phyloP scores from a whole-genome alignment of 1,284 basidiomycete genomes.

The Cutaneotrichosporon spelunceum region DNA sequence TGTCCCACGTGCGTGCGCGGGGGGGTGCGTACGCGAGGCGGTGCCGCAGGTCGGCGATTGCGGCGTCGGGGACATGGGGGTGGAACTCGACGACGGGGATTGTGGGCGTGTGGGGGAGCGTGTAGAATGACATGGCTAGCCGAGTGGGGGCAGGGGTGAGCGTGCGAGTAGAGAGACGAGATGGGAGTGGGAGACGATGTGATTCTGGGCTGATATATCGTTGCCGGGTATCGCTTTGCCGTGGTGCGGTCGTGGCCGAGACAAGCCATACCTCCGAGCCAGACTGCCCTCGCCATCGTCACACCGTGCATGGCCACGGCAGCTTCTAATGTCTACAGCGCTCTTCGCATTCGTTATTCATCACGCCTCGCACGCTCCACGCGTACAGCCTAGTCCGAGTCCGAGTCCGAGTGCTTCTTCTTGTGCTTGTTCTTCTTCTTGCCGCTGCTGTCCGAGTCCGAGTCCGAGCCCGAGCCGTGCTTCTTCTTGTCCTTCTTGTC shows the following conservation, averaged over 20 bases:
- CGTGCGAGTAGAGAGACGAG: background rate
- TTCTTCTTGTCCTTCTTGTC: constrained; percentile 4
- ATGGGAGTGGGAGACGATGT: background rate
- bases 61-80: constrained; percentile 29
- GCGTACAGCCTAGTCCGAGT: background rate
- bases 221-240: background rate
- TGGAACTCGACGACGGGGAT: constrained; percentile 35
- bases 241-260: background rate
- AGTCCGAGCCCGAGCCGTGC: background rate
- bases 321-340: background rate
- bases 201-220: background rate
- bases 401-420: constrained; percentile 1
- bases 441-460: background rate
- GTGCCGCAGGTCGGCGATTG: constrained; percentile 37
- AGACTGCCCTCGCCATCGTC: background rate
- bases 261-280: background rate
- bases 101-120: constrained; percentile 30
- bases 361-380: background rate
- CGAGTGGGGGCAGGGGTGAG: background rate
- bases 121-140: constrained; percentile 27
- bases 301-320: background rate
- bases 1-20: constrained; percentile 41
- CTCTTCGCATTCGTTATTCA: background rate
- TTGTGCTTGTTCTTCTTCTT: background rate
- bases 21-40: constrained; percentile 28